Base-by-base conservation (phyloP, 2,329 filamentous ascomycete species). In the Ophiostoma ulmi region DNA sequence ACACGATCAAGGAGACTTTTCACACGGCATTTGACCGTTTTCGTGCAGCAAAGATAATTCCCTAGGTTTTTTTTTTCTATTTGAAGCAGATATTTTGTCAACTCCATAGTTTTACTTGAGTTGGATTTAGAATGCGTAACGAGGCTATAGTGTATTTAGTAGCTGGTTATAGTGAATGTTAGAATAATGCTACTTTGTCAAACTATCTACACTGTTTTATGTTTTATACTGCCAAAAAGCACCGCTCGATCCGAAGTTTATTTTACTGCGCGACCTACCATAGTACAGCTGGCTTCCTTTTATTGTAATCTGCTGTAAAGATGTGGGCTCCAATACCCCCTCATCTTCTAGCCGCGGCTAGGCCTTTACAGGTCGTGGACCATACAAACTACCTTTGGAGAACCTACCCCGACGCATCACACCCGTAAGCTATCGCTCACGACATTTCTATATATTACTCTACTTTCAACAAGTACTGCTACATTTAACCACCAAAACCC, bases 341-440 rank as follows among this genome's bases (percentile, higher is more conserved):
- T 38, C 36, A 61, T 69, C 52, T 22, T 52, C 52, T 58, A 26
- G 52, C 52, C 52, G 52, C 52, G 52, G 52, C 52, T 58, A 58
- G 52, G 52, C 8, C 52, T 26, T 26, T n/a, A 14, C 68, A 11
- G 67, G 26, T 48, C 17, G 8, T 58, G 6, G 3, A 11, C 38
- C 35, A 5, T 20, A 44, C 17, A 13, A 44, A 44, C 20, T 20
- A 48, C 7, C 17, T 48, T 58, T 58, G 52, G 22, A 55, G 22
- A 58, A 26, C 52, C 52, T 58, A 58, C 52, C 52, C 52, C 52
- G 52, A 58, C 52, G 13, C 26, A 58, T 31, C n/a, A 14, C n/a
- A 22, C 52, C 22, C 22, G 31, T 13, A 26, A n/a, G n/a, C 6
- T 11, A 8, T 58, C 22, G 14, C 17, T 10, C 26, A 58, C 4